Conservation (phyloP, 108 stramenopile species). For the Conticribra guillardii region DNA sequence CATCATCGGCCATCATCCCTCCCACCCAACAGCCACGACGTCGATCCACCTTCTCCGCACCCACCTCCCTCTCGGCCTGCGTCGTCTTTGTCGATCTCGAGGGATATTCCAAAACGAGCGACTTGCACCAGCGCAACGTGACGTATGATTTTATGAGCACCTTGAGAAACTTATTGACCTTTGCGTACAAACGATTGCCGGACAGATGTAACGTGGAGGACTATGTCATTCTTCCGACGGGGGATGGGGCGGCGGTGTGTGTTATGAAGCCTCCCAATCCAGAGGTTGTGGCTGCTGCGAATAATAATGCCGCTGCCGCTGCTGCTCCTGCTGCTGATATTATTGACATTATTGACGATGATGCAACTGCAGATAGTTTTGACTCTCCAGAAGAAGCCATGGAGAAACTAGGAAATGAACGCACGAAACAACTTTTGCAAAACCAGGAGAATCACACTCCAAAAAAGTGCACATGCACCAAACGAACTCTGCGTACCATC, state of each 20-base stretch:
- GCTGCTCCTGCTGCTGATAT: not conserved
- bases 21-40: not conserved
- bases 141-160: constrained; percentile 32
- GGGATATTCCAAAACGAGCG: constrained; percentile 28
- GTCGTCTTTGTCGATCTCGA: constrained; percentile 40
- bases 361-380: too few species aligned
- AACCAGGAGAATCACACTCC: not conserved
- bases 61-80: not conserved
- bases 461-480: constrained; percentile 1
- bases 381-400: too few species aligned
- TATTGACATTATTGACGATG: too few species aligned
- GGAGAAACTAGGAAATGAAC: too few species aligned
- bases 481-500: constrained; percentile 15
- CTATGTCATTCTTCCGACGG: constrained; percentile 37
- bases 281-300: not conserved
- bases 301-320: not conserved
- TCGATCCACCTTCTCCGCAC: not conserved
- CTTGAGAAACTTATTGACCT: constrained; percentile 22
- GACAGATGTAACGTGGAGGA: constrained; percentile 13
- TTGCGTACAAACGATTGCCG: constrained; percentile 18
- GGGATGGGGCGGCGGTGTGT: constrained; percentile 39
- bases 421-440: too few species aligned
- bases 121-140: constrained; percentile 23
- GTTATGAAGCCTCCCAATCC: constrained; percentile 21
- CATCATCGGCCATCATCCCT: too few species aligned